Percentiles rank a stretch among this genome's conserved stretches.
phyloP scores from a whole-genome alignment of 1,284 basidiomycete species.

The Ceratobasidium sp. region DNA sequence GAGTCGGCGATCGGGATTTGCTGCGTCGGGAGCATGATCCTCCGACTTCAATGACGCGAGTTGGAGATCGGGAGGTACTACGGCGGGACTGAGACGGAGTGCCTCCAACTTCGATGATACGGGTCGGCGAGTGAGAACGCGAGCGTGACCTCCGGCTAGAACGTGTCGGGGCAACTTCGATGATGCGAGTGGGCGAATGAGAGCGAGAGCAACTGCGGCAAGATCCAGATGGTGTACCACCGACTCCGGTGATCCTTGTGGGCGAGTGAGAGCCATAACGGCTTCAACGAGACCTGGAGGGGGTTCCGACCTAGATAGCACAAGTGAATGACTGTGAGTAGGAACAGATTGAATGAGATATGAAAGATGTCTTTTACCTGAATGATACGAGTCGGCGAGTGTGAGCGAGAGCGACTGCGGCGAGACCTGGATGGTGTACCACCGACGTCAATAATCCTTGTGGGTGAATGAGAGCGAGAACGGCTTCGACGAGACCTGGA shows the following conservation, averaged over 20 bases:
- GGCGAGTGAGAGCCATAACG: slow-evolving; percentile 22
- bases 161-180: slow-evolving; percentile 14
- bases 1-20: slow-evolving; percentile 28
- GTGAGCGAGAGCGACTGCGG: slow-evolving; percentile 10
- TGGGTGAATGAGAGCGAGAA: slow-evolving; percentile 25
- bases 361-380: background rate
- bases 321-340: background rate
- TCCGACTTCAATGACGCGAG: slow-evolving; percentile 18
- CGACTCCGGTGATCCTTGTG: slow-evolving; percentile 1
- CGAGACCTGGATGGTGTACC: slow-evolving; percentile 2
- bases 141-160: background rate
- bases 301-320: slow-evolving; percentile 6
- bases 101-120: slow-evolving; percentile 33
- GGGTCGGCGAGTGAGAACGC: slow-evolving; percentile 31
- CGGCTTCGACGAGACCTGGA: background rate
- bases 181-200: slow-evolving; percentile 24
- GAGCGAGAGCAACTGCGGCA: background rate
- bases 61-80: slow-evolving; percentile 15
- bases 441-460: slow-evolving; percentile 22
- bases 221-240: background rate
- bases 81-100: slow-evolving; percentile 11
- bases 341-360: background rate
- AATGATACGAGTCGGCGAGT: slow-evolving; percentile 26
- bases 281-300: background rate
- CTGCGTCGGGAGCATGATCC: background rate